Conservation (phyloP, 2,329 filamentous ascomycete genomes). For the Phaeosphaeriaceae sp. region DNA sequence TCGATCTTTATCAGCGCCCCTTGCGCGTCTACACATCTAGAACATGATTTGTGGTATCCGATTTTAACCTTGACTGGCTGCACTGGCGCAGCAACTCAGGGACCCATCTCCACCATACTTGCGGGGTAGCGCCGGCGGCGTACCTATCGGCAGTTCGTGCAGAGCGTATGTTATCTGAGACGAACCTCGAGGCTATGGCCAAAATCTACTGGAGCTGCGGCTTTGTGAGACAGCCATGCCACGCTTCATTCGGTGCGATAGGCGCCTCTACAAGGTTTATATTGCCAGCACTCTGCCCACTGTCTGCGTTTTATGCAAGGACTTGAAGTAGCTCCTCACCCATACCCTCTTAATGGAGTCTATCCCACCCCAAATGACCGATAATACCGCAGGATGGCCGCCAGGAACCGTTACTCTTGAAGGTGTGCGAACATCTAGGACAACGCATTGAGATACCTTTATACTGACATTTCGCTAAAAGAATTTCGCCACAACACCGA, state of each 20-base stretch:
- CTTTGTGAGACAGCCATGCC: too few species aligned
- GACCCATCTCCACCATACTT: background rate
- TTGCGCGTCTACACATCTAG: too few species aligned
- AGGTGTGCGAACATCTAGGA: background rate
- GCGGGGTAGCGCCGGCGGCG: background rate
- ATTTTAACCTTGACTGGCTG: background rate
- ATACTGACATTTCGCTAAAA: background rate
- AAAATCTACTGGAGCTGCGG: background rate
- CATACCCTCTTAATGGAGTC: background rate
- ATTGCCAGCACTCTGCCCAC: background rate
- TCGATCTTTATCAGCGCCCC: too few species aligned
- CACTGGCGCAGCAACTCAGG: background rate
- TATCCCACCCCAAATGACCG: background rate
- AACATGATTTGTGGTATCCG: background rate
- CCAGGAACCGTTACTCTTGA: slow-evolving; percentile 16
- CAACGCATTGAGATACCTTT: background rate
- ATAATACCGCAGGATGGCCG: slow-evolving; percentile 8
- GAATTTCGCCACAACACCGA: slow-evolving; percentile 7
- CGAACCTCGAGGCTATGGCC: background rate
- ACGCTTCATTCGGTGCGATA: background rate
- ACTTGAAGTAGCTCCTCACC: background rate
- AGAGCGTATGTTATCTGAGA: background rate
- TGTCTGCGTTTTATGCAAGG: background rate
- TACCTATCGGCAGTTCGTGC: background rate
- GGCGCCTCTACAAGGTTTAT: background rate